Evolutionary conservation across 805 yeast genomes (phyloP).

Genomic region (Candida fluviatilis): DNA sequence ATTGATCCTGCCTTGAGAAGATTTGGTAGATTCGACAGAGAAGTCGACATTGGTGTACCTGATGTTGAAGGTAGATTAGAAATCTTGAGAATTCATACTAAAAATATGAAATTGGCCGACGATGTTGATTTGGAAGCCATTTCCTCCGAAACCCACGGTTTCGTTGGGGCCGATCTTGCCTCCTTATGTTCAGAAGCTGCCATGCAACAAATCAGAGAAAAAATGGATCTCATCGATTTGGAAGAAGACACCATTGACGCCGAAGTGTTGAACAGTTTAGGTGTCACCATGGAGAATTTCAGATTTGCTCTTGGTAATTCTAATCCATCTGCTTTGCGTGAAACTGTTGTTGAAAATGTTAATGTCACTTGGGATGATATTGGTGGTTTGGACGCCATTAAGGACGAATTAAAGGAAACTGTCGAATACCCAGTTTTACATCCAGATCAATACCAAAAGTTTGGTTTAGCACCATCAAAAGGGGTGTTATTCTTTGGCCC

Average conservation of each 20-base stretch:
- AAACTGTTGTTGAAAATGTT: conserved; percentile 97
- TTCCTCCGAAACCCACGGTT: conserved; percentile 98
- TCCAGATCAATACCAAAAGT: conserved; percentile 97
- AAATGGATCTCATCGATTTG: conserved; percentile 95
- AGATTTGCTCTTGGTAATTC: conserved; percentile 96
- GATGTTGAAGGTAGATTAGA: conserved; percentile 98
- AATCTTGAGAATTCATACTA: conserved; percentile 94
- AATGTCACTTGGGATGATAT: conserved; percentile 99
- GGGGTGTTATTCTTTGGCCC: conserved; percentile 99
- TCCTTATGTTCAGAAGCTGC: conserved; percentile 99
- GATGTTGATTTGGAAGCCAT: conserved; percentile 95
- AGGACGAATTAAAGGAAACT: conserved; percentile 95
- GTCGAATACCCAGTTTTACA: conserved; percentile 98
- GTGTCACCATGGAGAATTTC: conserved; percentile 98
- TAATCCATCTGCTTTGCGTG: conserved; percentile 98
- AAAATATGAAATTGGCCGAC: conserved; percentile 93
- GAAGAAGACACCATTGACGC: conserved; percentile 98
- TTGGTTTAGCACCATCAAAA: conserved; percentile 95
- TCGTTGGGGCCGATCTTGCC: conserved; percentile 98
- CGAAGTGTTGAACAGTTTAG: conserved; percentile 90
- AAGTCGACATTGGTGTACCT: conserved; percentile 87
- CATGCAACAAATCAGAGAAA: conserved; percentile 99
- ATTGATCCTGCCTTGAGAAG: conserved; percentile 84
- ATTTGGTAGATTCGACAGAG: conserved; percentile 83
- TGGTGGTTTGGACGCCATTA: conserved; percentile 96